phyloP scores from a whole-genome alignment of 177 flowering plant genomes.

The Vitis hybrid region DNA sequence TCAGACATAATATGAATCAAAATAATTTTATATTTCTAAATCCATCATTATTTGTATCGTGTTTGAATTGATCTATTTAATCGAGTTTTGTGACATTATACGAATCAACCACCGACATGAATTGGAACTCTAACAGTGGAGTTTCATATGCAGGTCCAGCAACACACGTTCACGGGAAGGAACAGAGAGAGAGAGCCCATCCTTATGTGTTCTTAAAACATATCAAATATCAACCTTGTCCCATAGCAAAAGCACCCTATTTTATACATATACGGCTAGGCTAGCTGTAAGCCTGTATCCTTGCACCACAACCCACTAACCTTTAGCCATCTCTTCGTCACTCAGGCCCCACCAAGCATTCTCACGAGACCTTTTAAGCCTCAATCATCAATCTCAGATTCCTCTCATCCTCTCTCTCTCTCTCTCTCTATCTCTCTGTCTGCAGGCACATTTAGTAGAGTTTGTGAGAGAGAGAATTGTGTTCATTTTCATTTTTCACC shows the following conservation, averaged over 20 bases:
- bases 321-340: not conserved
- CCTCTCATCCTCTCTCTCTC: not conserved
- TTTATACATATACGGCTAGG: too few relatives aligned
- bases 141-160: slow-evolving; percentile 6
- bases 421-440: slow-evolving; percentile 9
- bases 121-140: not conserved
- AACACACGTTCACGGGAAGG: not conserved
- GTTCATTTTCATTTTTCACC: slow-evolving; percentile 8
- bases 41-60: too few relatives aligned
- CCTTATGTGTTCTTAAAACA: slow-evolving; percentile 21
- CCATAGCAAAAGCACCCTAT: slow-evolving; percentile 12
- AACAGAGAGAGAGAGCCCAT: slow-evolving; percentile 3
- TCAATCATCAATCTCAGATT: slow-evolving; percentile 9
- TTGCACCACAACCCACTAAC: slow-evolving; percentile 9
- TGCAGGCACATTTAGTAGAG: slow-evolving; percentile 8
- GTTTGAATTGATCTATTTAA: too few relatives aligned
- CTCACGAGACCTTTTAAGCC: slow-evolving; percentile 8
- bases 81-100: too few relatives aligned
- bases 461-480: not conserved
- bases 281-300: slow-evolving; percentile 22
- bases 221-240: slow-evolving; percentile 28
- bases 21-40: too few relatives aligned
- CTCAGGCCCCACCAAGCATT: slow-evolving; percentile 7
- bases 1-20: too few relatives aligned
- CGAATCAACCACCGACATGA: too few relatives aligned